Evolutionary conservation across 441 rosid genomes (phyloP).

Genomic region (Arabidopsis hybrid): DNA sequence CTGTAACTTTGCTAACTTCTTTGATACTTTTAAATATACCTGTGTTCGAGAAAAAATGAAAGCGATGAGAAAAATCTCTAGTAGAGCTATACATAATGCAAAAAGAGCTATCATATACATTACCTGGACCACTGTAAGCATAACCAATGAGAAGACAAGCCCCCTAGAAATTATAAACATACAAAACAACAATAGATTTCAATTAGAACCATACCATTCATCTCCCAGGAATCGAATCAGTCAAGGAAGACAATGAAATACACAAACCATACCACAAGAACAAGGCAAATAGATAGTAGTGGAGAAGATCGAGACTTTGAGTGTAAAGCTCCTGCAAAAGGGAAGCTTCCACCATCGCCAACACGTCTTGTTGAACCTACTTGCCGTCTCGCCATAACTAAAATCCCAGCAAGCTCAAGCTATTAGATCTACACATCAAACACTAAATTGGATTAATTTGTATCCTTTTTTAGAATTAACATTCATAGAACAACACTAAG

Average conservation of each 20-base stretch:
- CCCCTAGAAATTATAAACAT: constrained; percentile 55
- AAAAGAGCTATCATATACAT: constrained; percentile 5
- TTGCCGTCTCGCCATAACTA: constrained; percentile 86
- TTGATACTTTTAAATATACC: constrained; percentile 61
- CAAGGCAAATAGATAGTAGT: constrained; percentile 66
- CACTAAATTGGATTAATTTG: not conserved
- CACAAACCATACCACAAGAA: constrained; percentile 55
- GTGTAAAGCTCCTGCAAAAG: constrained; percentile 69
- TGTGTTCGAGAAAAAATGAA: constrained; percentile 29
- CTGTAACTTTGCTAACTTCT: constrained; percentile 61
- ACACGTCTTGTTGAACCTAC: constrained; percentile 73
- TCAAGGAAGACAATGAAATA: not conserved
- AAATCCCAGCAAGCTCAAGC: constrained; percentile 20
- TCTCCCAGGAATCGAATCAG: not conserved
- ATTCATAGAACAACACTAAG: not conserved
- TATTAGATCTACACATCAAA: constrained; percentile 29
- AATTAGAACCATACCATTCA: not conserved
- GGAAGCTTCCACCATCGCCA: constrained; percentile 74
- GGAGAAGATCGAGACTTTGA: constrained; percentile 88
- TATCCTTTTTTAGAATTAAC: not conserved
- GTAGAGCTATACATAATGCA: constrained; percentile 10
- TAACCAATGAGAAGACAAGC: constrained; percentile 76
- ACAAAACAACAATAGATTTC: not conserved
- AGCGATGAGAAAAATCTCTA: not conserved
- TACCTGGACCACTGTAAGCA: constrained; percentile 73